Percentiles rank a stretch among this genome's conserved stretches.
These are phyloP conservation scores for Hypholoma sublateritium DNA, from an alignment of 768 basidiomycete genomes.

Conservation along the genomic window DNA sequence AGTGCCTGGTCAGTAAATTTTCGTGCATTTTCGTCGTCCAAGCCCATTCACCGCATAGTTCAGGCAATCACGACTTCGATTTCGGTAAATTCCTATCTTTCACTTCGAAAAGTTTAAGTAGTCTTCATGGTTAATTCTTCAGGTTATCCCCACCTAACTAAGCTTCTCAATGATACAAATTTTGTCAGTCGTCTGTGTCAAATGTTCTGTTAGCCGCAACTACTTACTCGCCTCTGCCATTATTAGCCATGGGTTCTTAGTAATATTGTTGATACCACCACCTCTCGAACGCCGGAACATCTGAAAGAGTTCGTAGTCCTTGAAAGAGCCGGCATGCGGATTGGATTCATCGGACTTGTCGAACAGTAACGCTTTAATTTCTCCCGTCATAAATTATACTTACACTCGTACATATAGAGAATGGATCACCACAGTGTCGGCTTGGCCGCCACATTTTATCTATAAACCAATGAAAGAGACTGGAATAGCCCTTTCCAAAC, in stretches of 20 bases:
- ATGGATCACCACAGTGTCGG: constrained; percentile 85
- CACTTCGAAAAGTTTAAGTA: not conserved
- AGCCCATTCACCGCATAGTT: not conserved
- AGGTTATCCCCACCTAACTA: constrained; percentile 39
- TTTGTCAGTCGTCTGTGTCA: constrained; percentile 53
- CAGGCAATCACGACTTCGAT: constrained; percentile 94
- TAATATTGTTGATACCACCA: constrained; percentile 76
- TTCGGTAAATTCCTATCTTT: constrained; percentile 48
- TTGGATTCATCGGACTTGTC: constrained; percentile 86
- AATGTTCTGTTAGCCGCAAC: not conserved
- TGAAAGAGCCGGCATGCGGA: constrained; percentile 65
- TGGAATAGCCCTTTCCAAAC: constrained; percentile 69
- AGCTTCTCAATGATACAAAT: constrained; percentile 67
- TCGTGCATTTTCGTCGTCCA: not conserved
- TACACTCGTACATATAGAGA: constrained; percentile 45
- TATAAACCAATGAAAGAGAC: constrained; percentile 76
- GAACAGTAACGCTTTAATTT: constrained; percentile 56
- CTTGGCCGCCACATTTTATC: constrained; percentile 82
- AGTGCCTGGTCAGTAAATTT: constrained; percentile 56
- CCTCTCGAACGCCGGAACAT: constrained; percentile 58
- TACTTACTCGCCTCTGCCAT: not conserved
- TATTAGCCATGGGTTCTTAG: constrained; percentile 85
- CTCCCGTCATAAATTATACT: not conserved
- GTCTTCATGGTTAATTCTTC: not conserved
- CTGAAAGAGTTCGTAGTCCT: constrained; percentile 64